A percentile compares a stretch with the other conserved stretches of the same genome.
phyloP scores from a whole-genome alignment of 495 filamentous ascomycete species.

The Penicillium paradoxum region DNA sequence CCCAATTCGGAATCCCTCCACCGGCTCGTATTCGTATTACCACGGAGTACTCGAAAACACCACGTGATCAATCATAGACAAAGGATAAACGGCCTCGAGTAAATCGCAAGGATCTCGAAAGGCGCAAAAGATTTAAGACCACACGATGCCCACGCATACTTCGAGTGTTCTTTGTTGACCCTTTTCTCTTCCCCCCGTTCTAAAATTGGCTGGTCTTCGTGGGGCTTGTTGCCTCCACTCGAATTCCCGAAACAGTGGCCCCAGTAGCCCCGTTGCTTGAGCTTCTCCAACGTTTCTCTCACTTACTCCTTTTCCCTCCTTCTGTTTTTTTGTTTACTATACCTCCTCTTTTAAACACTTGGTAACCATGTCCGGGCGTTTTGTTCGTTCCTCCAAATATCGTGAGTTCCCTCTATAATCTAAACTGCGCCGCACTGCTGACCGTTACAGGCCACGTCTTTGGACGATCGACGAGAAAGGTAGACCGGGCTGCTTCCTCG shows the following conservation, averaged over 20 bases:
- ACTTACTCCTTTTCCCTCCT: conserved; percentile 18
- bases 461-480: conserved; percentile 87
- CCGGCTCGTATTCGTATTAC: conserved; percentile 8
- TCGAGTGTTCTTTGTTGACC: not conserved
- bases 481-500: conserved; percentile 32
- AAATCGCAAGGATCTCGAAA: not conserved
- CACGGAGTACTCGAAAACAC: not conserved
- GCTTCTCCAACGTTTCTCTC: conserved; percentile 18
- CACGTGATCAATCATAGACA: conserved; percentile 15
- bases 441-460: conserved; percentile 83
- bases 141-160: not conserved
- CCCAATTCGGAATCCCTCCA: conserved; percentile 13
- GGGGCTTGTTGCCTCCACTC: conserved; percentile 20
- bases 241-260: conserved; percentile 26
- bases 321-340: conserved; percentile 7
- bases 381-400: conserved; percentile 97
- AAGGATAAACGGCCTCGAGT: not conserved
- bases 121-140: not conserved
- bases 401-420: conserved; percentile 55
- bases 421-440: conserved; percentile 19
- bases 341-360: conserved; percentile 7
- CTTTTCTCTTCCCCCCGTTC: not conserved
- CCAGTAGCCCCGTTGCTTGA: conserved; percentile 27
- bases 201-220: not conserved
- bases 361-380: conserved; percentile 80